Evolutionary conservation across 192 early-diverging fungal species (phyloP).

Genomic region (Hyaloraphidium curvatum): DNA sequence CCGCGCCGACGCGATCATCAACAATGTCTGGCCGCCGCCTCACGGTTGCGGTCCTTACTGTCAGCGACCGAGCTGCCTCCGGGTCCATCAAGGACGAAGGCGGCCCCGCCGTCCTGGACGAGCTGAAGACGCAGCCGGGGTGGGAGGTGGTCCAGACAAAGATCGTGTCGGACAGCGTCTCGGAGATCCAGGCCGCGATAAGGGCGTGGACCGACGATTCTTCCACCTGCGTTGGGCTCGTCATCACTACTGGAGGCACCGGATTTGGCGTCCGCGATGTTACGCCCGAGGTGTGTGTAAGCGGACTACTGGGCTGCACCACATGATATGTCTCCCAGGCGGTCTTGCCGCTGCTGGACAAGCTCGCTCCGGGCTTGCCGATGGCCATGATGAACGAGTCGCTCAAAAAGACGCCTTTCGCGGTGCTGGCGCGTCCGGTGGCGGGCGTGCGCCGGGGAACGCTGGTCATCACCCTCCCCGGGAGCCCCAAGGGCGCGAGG

Average conservation of each 20-base stretch:
- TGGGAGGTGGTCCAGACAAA: conserved; percentile 18
- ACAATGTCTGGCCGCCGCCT: no score
- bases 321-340: conserved; percentile 22
- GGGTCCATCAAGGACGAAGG: conserved; percentile 35
- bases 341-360: conserved; percentile 45
- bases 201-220: conserved; percentile 21
- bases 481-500: conserved; percentile 62
- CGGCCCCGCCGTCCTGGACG: conserved; percentile 35
- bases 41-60: no score
- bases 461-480: conserved; percentile 69
- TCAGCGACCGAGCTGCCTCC: conserved; percentile 41
- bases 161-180: conserved; percentile 31
- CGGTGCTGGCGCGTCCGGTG: conserved; percentile 65
- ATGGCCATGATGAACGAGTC: conserved; percentile 57
- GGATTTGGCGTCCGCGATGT: conserved; percentile 70
- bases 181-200: conserved; percentile 27
- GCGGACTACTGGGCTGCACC: background rate
- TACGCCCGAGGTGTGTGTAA: conserved; percentile 53
- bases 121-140: conserved; percentile 9
- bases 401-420: conserved; percentile 67
- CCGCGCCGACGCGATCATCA: no score
- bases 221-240: conserved; percentile 31
- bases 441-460: conserved; percentile 22
- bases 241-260: conserved; percentile 81
- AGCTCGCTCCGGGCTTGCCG: conserved; percentile 50